Evolutionary conservation across 306 rosid species (phyloP).

Genomic region (Ceratonia siliqua): DNA sequence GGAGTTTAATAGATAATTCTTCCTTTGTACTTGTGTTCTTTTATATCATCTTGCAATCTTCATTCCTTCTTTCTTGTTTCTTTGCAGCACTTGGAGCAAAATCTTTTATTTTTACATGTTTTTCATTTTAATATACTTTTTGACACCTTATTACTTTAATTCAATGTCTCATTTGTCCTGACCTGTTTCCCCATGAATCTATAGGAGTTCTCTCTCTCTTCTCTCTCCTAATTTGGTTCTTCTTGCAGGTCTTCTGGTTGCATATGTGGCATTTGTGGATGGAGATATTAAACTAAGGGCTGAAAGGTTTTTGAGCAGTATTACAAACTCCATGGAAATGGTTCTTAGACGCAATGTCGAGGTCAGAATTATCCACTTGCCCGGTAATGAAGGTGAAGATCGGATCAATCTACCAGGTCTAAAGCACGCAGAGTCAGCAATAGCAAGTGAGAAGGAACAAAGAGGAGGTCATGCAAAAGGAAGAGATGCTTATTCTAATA

Average conservation of each 20-base stretch:
- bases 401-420: conserved; percentile 29
- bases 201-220: neutral
- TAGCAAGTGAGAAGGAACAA: conserved; percentile 51
- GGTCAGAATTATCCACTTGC: conserved; percentile 86
- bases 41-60: conserved; percentile 7
- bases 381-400: conserved; percentile 66
- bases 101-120: neutral
- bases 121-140: neutral
- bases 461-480: conserved; percentile 43
- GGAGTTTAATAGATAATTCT: neutral
- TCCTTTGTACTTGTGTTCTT: neutral
- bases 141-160: conserved; percentile 12
- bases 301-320: conserved; percentile 92
- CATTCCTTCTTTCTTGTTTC: conserved; percentile 8
- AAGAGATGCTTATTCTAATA: conserved; percentile 51
- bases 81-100: neutral
- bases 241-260: conserved; percentile 74
- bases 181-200: conserved; percentile 2
- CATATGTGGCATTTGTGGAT: conserved; percentile 83
- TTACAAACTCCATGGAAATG: conserved; percentile 95
- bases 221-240: conserved; percentile 25
- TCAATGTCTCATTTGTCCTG: conserved; percentile 22
- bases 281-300: conserved; percentile 80
- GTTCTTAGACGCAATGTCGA: conserved; percentile 89
- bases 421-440: conserved; percentile 40